Base-by-base conservation (phyloP, 768 basidiomycete genomes). In the Pisolithus orientalis region DNA sequence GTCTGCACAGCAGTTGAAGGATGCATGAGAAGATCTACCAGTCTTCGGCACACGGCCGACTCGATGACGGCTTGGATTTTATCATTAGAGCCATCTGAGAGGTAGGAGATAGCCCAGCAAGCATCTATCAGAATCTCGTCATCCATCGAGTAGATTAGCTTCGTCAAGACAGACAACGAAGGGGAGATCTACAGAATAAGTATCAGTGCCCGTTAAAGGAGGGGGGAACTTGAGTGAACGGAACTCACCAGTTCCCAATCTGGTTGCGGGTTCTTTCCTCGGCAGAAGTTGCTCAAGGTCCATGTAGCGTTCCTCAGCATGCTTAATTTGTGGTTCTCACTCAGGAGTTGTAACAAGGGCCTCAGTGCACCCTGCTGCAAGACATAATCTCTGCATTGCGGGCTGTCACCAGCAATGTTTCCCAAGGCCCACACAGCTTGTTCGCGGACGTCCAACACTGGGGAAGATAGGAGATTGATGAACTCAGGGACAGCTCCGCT, bases 1-100 rank as follows among this genome's bases (percentile, higher is more conserved):
- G 96, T 99, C 69, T 99, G 96, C 24, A 99, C 96, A 2, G 94
- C 94, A 31, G 95, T 84, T 25, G 91, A 93, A 57, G 80, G 86
- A 63, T 93, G 89, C 90, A 97, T 92, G 58, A 99, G 84, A 42
- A 99, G 80, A 66, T 99, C 96, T 32, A 99, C 96, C 56, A 99
- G 83, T 61, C 96, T 85, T 68, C 96, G 83, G 74, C 94, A 96
- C 45, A 99, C 95, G 29, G 95, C 96, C 17, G 90, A 91, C 72
- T 98, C 95, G 62, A 99, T 98, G 52, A 99, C 96, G 31, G 96
- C 96, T 70, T 99, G 96, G 53, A 99, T 99, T 77, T 99, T 99
- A 76, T 99, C 96, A 65, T 96, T 96, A 32, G 94, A 90, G 46
- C 96, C 96, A 68, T 99, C 96, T 1, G 95, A 98, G 38, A 99